Conservation (phyloP, 75 land plant genomes). For the Pinus taeda region DNA sequence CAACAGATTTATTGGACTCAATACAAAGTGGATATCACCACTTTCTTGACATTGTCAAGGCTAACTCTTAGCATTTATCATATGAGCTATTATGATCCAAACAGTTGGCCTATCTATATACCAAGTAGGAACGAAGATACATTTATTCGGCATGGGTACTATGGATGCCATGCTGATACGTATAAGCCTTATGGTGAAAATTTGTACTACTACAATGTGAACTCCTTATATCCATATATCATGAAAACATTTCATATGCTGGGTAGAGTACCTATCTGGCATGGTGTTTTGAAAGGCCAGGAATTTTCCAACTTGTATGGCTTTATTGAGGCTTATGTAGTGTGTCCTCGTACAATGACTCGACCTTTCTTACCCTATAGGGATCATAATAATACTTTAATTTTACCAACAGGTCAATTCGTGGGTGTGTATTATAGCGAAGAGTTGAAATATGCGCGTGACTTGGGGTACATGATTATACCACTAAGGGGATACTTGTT, state of each 20-base stretch:
- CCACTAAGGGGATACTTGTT: not conserved
- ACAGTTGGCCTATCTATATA: constrained; percentile 6
- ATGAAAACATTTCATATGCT: constrained; percentile 11
- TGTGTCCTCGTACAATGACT: not conserved
- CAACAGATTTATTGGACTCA: constrained; percentile 9
- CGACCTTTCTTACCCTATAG: constrained; percentile 1
- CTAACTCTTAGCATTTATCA: constrained; percentile 4
- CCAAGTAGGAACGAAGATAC: constrained; percentile 9
- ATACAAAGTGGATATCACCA: not conserved
- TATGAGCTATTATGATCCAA: not conserved
- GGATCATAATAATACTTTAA: not conserved
- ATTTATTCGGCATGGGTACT: constrained; percentile 15
- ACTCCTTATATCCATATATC: constrained; percentile 13
- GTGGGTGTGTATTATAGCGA: not conserved
- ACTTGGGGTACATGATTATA: not conserved
- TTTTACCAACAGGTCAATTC: not conserved
- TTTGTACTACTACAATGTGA: constrained; percentile 8
- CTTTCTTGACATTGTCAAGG: not conserved
- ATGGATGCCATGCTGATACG: not conserved
- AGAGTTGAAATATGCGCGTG: not conserved
- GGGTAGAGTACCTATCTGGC: not conserved
- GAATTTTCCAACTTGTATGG: constrained; percentile 3
- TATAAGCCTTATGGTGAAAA: constrained; percentile 11
- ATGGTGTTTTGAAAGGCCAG: constrained; percentile 7
- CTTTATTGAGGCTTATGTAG: not conserved